Evolutionary conservation across 2,329 filamentous ascomycete genomes (phyloP).

Genomic region (Emmonsia crescens): DNA sequence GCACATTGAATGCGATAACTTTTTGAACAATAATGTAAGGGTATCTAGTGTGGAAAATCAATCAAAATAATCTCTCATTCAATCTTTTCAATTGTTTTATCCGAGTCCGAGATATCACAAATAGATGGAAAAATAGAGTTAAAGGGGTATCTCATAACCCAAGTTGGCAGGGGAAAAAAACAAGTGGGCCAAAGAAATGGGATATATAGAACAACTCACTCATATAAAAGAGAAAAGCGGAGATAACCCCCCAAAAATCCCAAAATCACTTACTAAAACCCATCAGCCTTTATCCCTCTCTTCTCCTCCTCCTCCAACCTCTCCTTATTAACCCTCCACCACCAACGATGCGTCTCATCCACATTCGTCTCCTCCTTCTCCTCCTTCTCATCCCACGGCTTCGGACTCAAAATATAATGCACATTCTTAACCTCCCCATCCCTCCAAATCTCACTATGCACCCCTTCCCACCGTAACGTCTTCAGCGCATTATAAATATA

Average conservation of each 20-base stretch:
- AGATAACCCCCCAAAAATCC: not conserved
- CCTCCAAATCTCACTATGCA: constrained; percentile 50
- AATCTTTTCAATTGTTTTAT: not conserved
- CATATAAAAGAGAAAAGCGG: not conserved
- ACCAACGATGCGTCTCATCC: constrained; percentile 47
- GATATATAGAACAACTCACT: not conserved
- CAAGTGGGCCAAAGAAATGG: not conserved
- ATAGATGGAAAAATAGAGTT: not conserved
- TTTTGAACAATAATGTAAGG: not conserved
- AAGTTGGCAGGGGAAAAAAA: not conserved
- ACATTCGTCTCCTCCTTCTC: constrained; percentile 21
- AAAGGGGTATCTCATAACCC: not conserved
- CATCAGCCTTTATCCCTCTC: constrained; percentile 37
- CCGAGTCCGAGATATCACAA: not conserved
- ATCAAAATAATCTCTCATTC: not conserved
- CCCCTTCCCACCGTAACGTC: constrained; percentile 45
- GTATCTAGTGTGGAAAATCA: not conserved
- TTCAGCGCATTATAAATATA: constrained; percentile 54
- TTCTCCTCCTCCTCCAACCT: constrained; percentile 39
- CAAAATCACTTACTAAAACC: constrained; percentile 31
- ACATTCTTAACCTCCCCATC: constrained; percentile 52
- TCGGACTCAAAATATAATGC: constrained; percentile 51
- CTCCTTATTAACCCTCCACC: constrained; percentile 44
- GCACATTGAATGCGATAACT: not conserved
- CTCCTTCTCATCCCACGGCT: constrained; percentile 49